Percentiles rank a stretch among this genome's conserved stretches.
Conservation (phyloP, 164 flowering plant genomes). For the Vitis labrusca region DNA sequence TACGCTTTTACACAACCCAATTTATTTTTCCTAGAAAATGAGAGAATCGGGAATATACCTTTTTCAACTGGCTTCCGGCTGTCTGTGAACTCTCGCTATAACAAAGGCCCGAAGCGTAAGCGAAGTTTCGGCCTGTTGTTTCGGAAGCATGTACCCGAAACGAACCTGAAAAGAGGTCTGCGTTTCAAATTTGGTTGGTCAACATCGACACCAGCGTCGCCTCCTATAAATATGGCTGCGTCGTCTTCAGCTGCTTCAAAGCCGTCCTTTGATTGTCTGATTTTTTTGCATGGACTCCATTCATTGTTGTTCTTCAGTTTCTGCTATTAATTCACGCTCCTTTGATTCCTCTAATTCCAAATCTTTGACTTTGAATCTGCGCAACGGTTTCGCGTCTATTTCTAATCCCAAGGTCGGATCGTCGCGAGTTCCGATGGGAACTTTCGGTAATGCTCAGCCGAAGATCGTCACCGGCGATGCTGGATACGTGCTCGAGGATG, state of each 20-base stretch:
- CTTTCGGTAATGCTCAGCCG: neutral
- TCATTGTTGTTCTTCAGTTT: neutral
- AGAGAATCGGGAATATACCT: too few relatives aligned
- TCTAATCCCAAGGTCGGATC: constrained; percentile 1
- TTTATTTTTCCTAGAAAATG: too few relatives aligned
- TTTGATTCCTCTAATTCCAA: constrained; percentile 5
- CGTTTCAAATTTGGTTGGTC: neutral
- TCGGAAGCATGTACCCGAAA: too few relatives aligned
- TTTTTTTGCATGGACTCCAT: constrained; percentile 7
- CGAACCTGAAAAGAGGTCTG: neutral
- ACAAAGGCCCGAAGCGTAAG: too few relatives aligned
- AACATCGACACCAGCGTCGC: neutral
- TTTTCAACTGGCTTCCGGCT: too few relatives aligned
- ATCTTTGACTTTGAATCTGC: neutral
- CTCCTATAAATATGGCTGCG: constrained; percentile 13
- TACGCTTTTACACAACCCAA: too few relatives aligned
- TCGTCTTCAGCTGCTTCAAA: neutral
- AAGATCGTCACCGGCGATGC: constrained; percentile 35
- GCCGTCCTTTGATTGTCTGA: too few relatives aligned
- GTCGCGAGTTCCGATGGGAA: neutral
- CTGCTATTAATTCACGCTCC: constrained; percentile 5
- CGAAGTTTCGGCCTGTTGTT: too few relatives aligned
- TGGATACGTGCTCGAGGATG: constrained; percentile 66
- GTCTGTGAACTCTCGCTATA: too few relatives aligned
- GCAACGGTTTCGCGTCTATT: neutral